phyloP scores from a whole-genome alignment of 768 basidiomycete species.

The Lactarius trivialis region DNA sequence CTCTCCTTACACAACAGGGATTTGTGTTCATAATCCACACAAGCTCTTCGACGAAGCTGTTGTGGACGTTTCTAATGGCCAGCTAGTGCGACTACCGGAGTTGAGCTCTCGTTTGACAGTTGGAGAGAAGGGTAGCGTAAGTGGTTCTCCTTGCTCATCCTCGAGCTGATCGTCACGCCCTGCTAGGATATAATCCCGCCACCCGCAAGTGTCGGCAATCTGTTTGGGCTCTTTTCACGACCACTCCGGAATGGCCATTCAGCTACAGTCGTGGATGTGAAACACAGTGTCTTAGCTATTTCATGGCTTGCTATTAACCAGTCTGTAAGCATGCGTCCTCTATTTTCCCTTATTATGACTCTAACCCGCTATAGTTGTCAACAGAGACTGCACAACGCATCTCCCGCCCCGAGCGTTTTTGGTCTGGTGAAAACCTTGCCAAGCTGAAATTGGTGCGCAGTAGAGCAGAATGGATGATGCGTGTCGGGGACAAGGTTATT shows the following conservation, averaged over 20 bases:
- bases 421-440: slow-evolving; percentile 57
- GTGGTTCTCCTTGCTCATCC: slow-evolving; percentile 26
- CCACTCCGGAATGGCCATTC: slow-evolving; percentile 37
- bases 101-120: slow-evolving; percentile 68
- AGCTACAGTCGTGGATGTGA: slow-evolving; percentile 66
- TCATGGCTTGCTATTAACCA: slow-evolving; percentile 89
- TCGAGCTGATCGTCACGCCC: slow-evolving; percentile 8
- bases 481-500: slow-evolving; percentile 65
- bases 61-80: slow-evolving; percentile 57
- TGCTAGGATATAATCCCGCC: slow-evolving; percentile 62
- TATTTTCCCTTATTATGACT: not conserved
- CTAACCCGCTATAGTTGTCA: slow-evolving; percentile 46
- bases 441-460: slow-evolving; percentile 59
- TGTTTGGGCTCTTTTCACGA: slow-evolving; percentile 43
- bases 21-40: slow-evolving; percentile 19
- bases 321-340: slow-evolving; percentile 42
- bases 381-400: slow-evolving; percentile 46
- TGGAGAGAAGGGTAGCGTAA: slow-evolving; percentile 69
- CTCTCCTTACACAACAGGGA: not conserved
- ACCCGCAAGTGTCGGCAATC: slow-evolving; percentile 38
- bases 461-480: slow-evolving; percentile 55
- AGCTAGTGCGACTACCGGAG: slow-evolving; percentile 69
- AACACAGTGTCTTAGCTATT: slow-evolving; percentile 72
- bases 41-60: slow-evolving; percentile 82
- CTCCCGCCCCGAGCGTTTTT: slow-evolving; percentile 67